Evolutionary conservation across 805 yeast genomes (phyloP).

Genomic region (Kockiozyma suomiensis): DNA sequence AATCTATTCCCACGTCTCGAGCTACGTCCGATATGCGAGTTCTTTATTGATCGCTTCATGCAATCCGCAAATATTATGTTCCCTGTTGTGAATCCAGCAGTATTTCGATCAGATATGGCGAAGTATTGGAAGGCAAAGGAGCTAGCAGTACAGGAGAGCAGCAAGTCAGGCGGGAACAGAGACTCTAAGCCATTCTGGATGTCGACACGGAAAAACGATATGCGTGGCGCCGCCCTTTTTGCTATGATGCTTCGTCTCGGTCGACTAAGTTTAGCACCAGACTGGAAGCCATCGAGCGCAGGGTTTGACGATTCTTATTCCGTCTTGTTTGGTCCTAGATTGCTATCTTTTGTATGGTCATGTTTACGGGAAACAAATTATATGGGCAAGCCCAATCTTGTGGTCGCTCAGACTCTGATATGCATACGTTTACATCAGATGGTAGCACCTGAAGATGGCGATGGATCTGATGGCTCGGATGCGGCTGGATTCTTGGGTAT

Average conservation of each 20-base stretch:
- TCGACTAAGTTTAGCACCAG: slow-evolving; percentile 29
- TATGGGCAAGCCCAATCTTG: slow-evolving; percentile 28
- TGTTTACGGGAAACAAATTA: slow-evolving; percentile 30
- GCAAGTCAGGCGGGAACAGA: not conserved
- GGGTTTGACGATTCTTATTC: slow-evolving; percentile 28
- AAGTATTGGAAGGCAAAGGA: slow-evolving; percentile 30
- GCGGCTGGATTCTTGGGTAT: slow-evolving; percentile 36
- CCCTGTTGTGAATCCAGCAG: slow-evolving; percentile 31
- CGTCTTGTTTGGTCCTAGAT: slow-evolving; percentile 17
- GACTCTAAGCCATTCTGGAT: slow-evolving; percentile 13
- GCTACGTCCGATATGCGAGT: slow-evolving; percentile 34
- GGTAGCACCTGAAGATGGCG: slow-evolving; percentile 36
- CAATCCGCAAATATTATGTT: slow-evolving; percentile 31
- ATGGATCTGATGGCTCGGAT: slow-evolving; percentile 34
- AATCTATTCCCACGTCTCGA: slow-evolving; percentile 33
- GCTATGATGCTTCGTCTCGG: slow-evolving; percentile 33
- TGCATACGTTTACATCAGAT: slow-evolving; percentile 35
- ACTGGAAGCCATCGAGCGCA: slow-evolving; percentile 31
- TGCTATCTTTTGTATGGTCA: slow-evolving; percentile 21
- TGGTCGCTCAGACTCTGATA: slow-evolving; percentile 29
- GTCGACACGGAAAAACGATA: slow-evolving; percentile 26
- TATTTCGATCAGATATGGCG: slow-evolving; percentile 25
- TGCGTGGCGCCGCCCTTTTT: slow-evolving; percentile 33
- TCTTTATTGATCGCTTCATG: slow-evolving; percentile 33
- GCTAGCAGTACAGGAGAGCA: not conserved